Base-by-base conservation (phyloP, 352 stramenopile species). In the Pythium chondricola region DNA sequence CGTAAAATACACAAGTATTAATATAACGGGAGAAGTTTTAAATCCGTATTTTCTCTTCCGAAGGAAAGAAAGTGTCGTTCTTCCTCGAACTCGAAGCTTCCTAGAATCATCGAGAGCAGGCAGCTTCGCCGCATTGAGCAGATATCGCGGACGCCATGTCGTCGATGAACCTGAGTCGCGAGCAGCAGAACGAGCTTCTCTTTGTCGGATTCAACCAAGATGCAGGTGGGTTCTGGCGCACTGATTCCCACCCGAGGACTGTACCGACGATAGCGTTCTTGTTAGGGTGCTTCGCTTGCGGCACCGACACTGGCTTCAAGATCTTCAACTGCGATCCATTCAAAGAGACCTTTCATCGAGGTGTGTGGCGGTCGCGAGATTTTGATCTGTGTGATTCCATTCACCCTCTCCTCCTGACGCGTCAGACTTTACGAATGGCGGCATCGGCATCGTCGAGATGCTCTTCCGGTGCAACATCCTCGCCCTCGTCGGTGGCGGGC, bases 381-480 rank as follows among this genome's bases (percentile, higher is more conserved):
- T 7, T 39, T 6, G 33, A 18, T 24, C 4, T 6, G 6, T 22
- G n/a, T n/a, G n/a, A n/a, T n/a, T n/a, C n/a, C n/a, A n/a, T n/a
- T n/a, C n/a, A n/a, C n/a, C n/a, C n/a, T n/a, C n/a, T n/a, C n/a
- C n/a, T n/a, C n/a, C n/a, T 39, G 44, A 3, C 20, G n/a, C 22
- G 21, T 16, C 36, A 94, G 85, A 96, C 57, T 97, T 97, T 53
- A 81, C 83, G 36, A 95, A 90, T 80, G 92, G 90, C 38, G 95
- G 96, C 25, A 98, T 99, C 49, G 96, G 95, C 13, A 95, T 96
- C 50, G 96, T 99, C 6, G 96, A 99, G 77, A 99, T 99, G 96
- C 85, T 99, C 2, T 99, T 99, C 68, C 88, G 97, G 18, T 98
- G 94, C 70, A 99, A 99, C 66, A 93, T 99, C 22, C 81, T 99